These are phyloP conservation scores for Olyra latifolia DNA, from an alignment of 176 grass and related monocot species.

Conservation along the genomic window DNA sequence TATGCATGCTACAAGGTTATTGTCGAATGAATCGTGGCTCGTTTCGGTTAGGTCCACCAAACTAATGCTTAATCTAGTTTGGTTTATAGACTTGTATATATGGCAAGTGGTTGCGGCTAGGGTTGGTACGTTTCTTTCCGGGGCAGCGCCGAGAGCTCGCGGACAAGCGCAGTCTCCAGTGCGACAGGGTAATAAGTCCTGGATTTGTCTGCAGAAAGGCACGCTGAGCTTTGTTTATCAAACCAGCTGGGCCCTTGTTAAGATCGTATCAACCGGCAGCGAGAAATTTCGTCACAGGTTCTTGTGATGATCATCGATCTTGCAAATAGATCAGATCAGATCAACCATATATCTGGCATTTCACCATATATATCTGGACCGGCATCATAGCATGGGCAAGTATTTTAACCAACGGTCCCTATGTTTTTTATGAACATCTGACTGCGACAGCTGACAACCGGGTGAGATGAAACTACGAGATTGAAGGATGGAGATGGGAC, in stretches of 20 bases:
- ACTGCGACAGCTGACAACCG: background rate
- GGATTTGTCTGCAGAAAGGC: constrained; percentile 35
- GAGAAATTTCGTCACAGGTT: background rate
- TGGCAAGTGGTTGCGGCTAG: constrained; percentile 6
- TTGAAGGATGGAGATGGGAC: background rate
- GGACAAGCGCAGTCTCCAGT: background rate
- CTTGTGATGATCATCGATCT: background rate
- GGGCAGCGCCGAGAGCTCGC: background rate
- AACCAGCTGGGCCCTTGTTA: background rate
- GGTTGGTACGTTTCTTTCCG: background rate
- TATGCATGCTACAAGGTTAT: background rate
- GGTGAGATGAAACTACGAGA: background rate
- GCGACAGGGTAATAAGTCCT: constrained; percentile 9
- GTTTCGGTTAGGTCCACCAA: background rate
- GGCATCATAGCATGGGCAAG: background rate
- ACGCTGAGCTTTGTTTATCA: background rate
- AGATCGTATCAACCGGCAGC: background rate
- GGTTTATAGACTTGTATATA: background rate
- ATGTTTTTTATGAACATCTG: background rate
- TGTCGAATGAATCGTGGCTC: constrained; percentile 1
- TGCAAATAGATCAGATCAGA: background rate
- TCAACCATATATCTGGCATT: background rate
- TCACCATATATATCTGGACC: background rate
- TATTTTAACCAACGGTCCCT: background rate
- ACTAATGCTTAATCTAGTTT: background rate